phyloP scores from a whole-genome alignment of 148 eudicot genomes.

The Suaeda aralocaspica region DNA sequence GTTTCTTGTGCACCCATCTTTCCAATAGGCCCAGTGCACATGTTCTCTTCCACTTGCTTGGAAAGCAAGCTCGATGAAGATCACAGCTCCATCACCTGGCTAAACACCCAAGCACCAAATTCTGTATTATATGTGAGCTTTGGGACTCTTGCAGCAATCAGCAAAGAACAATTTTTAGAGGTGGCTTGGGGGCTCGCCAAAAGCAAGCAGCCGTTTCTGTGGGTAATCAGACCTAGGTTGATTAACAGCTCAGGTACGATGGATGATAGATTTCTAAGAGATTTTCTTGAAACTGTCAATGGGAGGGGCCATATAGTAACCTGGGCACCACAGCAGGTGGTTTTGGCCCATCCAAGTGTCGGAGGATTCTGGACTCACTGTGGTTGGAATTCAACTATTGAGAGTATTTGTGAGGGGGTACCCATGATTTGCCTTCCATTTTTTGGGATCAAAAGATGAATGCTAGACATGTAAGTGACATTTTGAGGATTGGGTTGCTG shows the following conservation, averaged over 20 bases:
- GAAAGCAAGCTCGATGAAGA: slow-evolving; percentile 27
- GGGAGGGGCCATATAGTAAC: slow-evolving; percentile 35
- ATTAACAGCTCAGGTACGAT: slow-evolving; percentile 21
- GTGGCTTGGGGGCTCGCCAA: slow-evolving; percentile 47
- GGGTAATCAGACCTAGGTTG: slow-evolving; percentile 39
- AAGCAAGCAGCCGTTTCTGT: slow-evolving; percentile 44
- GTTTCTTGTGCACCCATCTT: slow-evolving; percentile 26
- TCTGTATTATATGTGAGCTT: slow-evolving; percentile 49
- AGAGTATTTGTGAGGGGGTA: slow-evolving; percentile 52
- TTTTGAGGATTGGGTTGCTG: slow-evolving; percentile 36
- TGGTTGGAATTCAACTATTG: slow-evolving; percentile 60
- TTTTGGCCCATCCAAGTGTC: slow-evolving; percentile 47
- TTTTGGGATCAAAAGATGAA: slow-evolving; percentile 42
- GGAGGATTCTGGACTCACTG: slow-evolving; percentile 58
- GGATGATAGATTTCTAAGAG: slow-evolving; percentile 12
- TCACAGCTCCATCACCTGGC: slow-evolving; percentile 34
- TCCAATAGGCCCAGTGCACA: slow-evolving; percentile 42
- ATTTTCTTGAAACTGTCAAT: slow-evolving; percentile 16
- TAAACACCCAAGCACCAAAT: slow-evolving; percentile 37
- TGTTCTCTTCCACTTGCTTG: slow-evolving; percentile 23
- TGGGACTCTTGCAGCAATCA: slow-evolving; percentile 41
- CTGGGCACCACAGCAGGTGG: slow-evolving; percentile 48
- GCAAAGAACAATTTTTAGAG: slow-evolving; percentile 32
- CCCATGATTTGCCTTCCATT: slow-evolving; percentile 54
- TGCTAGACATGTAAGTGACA: slow-evolving; percentile 36